Percentiles rank a stretch among this genome's conserved stretches.
Evolutionary conservation across 805 yeast species (phyloP).

Genomic region (Metschnikowia sp.): DNA sequence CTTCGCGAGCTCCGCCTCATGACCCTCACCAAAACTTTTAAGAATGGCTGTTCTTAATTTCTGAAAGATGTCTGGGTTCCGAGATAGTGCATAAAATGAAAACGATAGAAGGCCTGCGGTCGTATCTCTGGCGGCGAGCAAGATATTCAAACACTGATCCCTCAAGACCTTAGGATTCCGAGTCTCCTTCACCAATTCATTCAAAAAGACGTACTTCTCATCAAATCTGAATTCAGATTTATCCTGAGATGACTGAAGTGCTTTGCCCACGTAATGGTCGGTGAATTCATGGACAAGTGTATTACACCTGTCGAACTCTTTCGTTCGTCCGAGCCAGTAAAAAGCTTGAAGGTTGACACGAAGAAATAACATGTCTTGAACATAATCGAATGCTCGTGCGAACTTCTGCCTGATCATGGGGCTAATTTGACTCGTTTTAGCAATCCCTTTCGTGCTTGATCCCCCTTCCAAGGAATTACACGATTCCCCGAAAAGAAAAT

Average conservation of each 20-base stretch:
- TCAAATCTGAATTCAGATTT: constrained; percentile 7
- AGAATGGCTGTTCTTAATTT: constrained; percentile 37
- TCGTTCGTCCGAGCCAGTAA: constrained; percentile 3
- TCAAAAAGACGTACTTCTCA: constrained; percentile 11
- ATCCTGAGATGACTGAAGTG: constrained; percentile 13
- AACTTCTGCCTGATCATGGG: constrained; percentile 4
- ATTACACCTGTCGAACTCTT: constrained; percentile 2
- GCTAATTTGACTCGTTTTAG: background rate
- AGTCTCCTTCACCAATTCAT: constrained; percentile 14
- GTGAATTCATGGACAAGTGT: constrained; percentile 8
- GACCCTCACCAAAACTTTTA: constrained; percentile 29
- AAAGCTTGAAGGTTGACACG: constrained; percentile 12
- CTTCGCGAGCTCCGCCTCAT: constrained; percentile 26
- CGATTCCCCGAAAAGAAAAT: constrained; percentile 17
- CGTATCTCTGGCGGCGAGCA: constrained; percentile 18
- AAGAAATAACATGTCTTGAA: constrained; percentile 10
- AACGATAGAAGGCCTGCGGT: constrained; percentile 15
- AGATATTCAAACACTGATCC: constrained; percentile 16
- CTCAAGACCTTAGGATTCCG: constrained; percentile 12
- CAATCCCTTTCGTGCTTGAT: background rate
- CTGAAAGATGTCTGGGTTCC: constrained; percentile 35
- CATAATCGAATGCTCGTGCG: constrained; percentile 10
- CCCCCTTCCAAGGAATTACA: background rate
- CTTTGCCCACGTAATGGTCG: constrained; percentile 35
- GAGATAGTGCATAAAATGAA: constrained; percentile 35